Percentiles rank a stretch among this genome's conserved stretches.
Conservation (phyloP, 1,139 yeast species). For the Geotrichum histeridarum region DNA sequence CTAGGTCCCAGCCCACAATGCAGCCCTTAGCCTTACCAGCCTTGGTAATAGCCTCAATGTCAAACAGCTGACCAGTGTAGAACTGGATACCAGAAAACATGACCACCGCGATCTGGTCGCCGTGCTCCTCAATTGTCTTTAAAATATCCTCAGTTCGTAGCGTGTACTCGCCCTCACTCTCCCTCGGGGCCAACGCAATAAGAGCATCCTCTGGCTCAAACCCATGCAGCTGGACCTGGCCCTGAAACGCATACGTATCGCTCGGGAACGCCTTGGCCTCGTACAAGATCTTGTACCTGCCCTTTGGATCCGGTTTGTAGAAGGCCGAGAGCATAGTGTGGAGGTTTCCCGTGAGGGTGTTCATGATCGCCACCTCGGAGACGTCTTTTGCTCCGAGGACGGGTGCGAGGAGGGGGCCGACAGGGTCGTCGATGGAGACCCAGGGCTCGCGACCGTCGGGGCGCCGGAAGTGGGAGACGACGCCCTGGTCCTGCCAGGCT, state of each 20-base stretch:
- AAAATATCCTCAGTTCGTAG: slow-evolving; percentile 62
- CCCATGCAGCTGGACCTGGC: slow-evolving; percentile 64
- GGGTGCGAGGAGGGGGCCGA: slow-evolving; percentile 61
- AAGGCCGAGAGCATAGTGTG: slow-evolving; percentile 70
- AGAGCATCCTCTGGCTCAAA: slow-evolving; percentile 53
- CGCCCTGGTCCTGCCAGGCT: slow-evolving; percentile 79
- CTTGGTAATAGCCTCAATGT: slow-evolving; percentile 61
- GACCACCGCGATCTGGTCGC: slow-evolving; percentile 65
- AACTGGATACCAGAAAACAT: slow-evolving; percentile 87
- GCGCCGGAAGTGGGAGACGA: slow-evolving; percentile 74
- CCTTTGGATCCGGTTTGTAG: slow-evolving; percentile 55
- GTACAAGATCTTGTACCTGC: slow-evolving; percentile 64
- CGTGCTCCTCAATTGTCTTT: slow-evolving; percentile 49
- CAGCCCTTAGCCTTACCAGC: slow-evolving; percentile 53
- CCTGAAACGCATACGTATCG: slow-evolving; percentile 79
- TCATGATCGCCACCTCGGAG: slow-evolving; percentile 79
- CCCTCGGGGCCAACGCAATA: slow-evolving; percentile 56
- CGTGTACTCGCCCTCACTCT: slow-evolving; percentile 46
- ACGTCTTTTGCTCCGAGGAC: slow-evolving; percentile 66
- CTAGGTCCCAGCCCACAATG: slow-evolving; percentile 89
- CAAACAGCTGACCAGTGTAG: slow-evolving; percentile 85
- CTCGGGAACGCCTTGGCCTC: slow-evolving; percentile 90
- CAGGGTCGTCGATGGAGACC: slow-evolving; percentile 79
- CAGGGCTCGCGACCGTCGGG: slow-evolving; percentile 50
- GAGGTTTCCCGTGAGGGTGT: slow-evolving; percentile 75